Evolutionary conservation across 2,329 filamentous ascomycete genomes (phyloP).

Genomic region (Fusarium poae): DNA sequence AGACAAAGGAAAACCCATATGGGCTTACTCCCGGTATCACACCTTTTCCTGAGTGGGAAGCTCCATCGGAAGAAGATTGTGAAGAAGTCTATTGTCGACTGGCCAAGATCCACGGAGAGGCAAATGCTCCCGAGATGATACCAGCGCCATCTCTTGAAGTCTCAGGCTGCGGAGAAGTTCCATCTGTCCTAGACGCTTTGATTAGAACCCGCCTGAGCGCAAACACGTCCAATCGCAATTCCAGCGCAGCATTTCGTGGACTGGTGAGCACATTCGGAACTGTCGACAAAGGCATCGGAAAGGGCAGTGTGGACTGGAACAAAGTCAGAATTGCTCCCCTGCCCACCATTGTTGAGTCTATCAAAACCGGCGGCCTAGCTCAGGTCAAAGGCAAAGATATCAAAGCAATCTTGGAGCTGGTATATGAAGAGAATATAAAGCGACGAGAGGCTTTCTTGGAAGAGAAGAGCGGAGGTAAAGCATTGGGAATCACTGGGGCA

Average conservation of each 20-base stretch:
- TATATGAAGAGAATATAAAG: slow-evolving; percentile 45
- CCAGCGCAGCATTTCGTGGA: slow-evolving; percentile 47
- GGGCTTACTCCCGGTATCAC: slow-evolving; percentile 48
- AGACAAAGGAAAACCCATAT: slow-evolving; percentile 47
- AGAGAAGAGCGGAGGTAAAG: slow-evolving; percentile 41
- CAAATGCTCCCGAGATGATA: slow-evolving; percentile 46
- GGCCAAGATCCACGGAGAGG: slow-evolving; percentile 44
- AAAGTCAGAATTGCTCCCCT: slow-evolving; percentile 45
- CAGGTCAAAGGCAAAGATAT: slow-evolving; percentile 48
- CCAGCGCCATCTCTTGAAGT: slow-evolving; percentile 48
- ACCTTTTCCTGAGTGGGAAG: slow-evolving; percentile 46
- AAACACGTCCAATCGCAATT: slow-evolving; percentile 47
- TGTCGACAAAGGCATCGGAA: slow-evolving; percentile 44
- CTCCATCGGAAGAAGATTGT: slow-evolving; percentile 42
- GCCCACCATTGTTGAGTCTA: slow-evolving; percentile 68
- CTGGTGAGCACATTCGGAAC: slow-evolving; percentile 45
- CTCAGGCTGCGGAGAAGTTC: slow-evolving; percentile 48
- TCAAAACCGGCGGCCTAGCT: slow-evolving; percentile 65
- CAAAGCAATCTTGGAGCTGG: slow-evolving; percentile 46
- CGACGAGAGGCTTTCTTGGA: slow-evolving; percentile 44
- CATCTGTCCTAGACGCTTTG: slow-evolving; percentile 47
- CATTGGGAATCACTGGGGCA: slow-evolving; percentile 32
- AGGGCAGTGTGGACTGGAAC: slow-evolving; percentile 49
- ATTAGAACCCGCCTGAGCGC: slow-evolving; percentile 48
- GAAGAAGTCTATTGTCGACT: slow-evolving; percentile 44